Evolutionary conservation across 176 grass and related monocot species (phyloP).

Genomic region (Juncus inflexus): DNA sequence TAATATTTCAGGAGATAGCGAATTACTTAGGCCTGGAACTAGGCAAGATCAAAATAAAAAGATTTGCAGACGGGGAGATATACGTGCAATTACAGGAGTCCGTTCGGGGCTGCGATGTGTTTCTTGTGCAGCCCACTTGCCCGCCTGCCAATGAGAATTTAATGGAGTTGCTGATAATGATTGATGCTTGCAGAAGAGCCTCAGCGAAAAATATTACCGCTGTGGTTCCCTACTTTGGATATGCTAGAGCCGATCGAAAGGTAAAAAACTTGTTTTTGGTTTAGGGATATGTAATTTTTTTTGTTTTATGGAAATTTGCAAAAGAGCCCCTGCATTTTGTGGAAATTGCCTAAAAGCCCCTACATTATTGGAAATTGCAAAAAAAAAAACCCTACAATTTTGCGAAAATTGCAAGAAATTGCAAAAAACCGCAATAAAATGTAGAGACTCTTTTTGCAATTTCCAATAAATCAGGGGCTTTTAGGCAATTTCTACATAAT

Average conservation of each 20-base stretch:
- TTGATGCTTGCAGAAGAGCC: constrained; percentile 76
- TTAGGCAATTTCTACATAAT: too few relatives aligned
- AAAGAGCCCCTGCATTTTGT: too few relatives aligned
- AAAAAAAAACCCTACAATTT: too few relatives aligned
- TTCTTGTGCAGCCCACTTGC: constrained; percentile 71
- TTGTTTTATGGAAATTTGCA: too few relatives aligned
- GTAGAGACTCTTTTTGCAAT: too few relatives aligned
- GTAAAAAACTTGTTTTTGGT: constrained; percentile 21
- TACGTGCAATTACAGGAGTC: constrained; percentile 87
- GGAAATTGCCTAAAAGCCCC: too few relatives aligned
- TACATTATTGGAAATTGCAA: too few relatives aligned
- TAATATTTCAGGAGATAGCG: constrained; percentile 44
- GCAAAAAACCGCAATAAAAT: too few relatives aligned
- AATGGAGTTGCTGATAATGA: constrained; percentile 81
- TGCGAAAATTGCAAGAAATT: too few relatives aligned
- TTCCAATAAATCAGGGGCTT: too few relatives aligned
- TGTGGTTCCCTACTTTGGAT: constrained; percentile 77
- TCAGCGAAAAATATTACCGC: constrained; percentile 80
- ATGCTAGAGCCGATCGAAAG: constrained; percentile 70
- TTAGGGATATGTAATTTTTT: too few relatives aligned
- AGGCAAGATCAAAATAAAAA: constrained; percentile 63
- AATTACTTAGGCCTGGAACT: constrained; percentile 62
- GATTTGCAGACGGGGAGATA: constrained; percentile 71
- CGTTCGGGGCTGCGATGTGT: constrained; percentile 74
- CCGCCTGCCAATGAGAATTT: constrained; percentile 85